Base-by-base conservation (phyloP, 108 stramenopile species). In the Nannochloropsis salina region DNA sequence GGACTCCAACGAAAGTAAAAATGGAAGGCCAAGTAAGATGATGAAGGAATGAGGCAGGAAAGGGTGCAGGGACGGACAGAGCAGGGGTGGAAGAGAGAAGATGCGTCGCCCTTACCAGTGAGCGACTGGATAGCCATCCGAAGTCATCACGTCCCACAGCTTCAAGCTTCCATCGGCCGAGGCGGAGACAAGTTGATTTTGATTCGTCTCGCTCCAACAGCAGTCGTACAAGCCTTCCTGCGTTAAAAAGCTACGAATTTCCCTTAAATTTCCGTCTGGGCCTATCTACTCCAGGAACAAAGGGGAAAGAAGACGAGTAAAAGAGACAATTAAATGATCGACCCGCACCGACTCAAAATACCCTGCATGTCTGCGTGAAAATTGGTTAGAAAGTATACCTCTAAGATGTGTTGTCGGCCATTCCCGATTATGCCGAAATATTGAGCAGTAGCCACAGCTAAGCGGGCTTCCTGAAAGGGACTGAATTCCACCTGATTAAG, bases 361-460 rank as follows among this genome's bases (percentile, higher is more conserved):
- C 61, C n/a, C n/a, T 74, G 20, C 61, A 74, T 2, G 61, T n/a
- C 61, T 74, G 61, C 15, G 3, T 74, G 61, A 74, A 1, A 31
- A 31, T 31, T 1, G 0, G 6, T 74, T 6, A 4, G 8, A 74
- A 44, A 43, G 12, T 22, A 15, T 22, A 45, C 18, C 15, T 84
- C 84, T 15, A 88, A 9, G 42, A 88, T 44, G 44, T 90, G 87
- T 47, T 89, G 86, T 41, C 90, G 86, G 0, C 90, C 90, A 61
- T 90, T 90, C 11, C 90, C 90, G 12, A 90, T 86, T 41, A 90
- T 89, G 41, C 90, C 90, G 80, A 90, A 90, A 87, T 90, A 90
- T 84, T 90, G 90, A 9, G 89, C 86, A 2, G 89, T 89, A 6
- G 90, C 90, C 21, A 90, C 90, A 41, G 90, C 90, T 45, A 90